Base-by-base conservation (phyloP, 2,329 filamentous ascomycete species). In the Niveomyces coronatus region DNA sequence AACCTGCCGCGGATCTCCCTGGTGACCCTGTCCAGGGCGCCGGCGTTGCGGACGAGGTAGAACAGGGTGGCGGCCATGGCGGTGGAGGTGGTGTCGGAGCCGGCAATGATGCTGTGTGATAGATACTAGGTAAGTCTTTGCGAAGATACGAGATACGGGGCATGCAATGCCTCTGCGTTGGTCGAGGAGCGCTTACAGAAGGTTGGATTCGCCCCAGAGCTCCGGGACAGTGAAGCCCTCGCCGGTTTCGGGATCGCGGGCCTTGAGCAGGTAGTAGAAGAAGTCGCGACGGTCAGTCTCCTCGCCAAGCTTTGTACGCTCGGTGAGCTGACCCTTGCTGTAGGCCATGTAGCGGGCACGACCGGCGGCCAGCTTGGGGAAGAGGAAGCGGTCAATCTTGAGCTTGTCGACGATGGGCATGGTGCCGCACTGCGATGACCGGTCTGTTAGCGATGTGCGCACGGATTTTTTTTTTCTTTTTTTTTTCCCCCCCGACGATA, bases 251-350 rank as follows among this genome's bases (percentile, higher is more conserved):
- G 79, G 79, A 47, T 85, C 81, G 27, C 73, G 72, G 7, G 81
- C 80, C 51, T 78, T 79, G 43, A 85, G 70, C 9, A 86, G 68
- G 55, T 85, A 78, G 58, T 83, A 79, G 62, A 85, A 85, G 63
- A 85, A 85, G 53, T 85, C 82, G 40, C 79, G 76, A 23, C 80
- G 78, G 49, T 76, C 77, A 33, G 71, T 77, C 46, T 73, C 75
- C 46, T 76, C 75, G 19, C 78, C 78, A 18, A 80, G 62, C 44
- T 76, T 74, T 34, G 78, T 82, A 17, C 80, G 71, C 50, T 83
- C 74, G 11, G 70, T 70, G 28, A 82, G 68, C 57, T 84, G 80
- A 3, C 67, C 63, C 35, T 79, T 76, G 56, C 76, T 81, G 60
- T 84, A 84, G 36, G 70, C 68, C 70, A 85, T 82, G 53, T 85